phyloP scores from a whole-genome alignment of 176 grass and related monocot species.

The Zea luxurians region DNA sequence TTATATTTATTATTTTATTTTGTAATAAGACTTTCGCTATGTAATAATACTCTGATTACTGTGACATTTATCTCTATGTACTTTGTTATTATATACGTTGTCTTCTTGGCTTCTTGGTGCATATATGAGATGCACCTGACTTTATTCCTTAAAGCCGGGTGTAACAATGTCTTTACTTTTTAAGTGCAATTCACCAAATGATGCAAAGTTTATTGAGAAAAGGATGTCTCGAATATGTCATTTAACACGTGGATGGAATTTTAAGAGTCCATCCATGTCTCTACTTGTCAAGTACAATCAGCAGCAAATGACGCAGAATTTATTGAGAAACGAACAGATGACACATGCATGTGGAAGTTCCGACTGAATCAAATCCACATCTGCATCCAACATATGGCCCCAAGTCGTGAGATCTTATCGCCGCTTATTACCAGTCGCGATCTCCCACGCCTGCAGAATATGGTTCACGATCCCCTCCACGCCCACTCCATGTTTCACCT shows the following conservation, averaged over 20 bases:
- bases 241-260: not conserved
- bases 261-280: not conserved
- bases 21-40: no score
- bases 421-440: slow-evolving; percentile 58
- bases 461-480: slow-evolving; percentile 80
- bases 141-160: no score
- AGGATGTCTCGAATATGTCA: not conserved
- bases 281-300: not conserved
- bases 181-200: not conserved
- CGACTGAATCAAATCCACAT: not conserved
- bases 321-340: not conserved
- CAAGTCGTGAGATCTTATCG: slow-evolving; percentile 32
- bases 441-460: slow-evolving; percentile 76
- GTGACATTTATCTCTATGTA: no score
- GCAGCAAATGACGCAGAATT: not conserved
- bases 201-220: not conserved
- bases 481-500: slow-evolving; percentile 91
- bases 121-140: no score
- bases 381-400: not conserved
- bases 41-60: no score
- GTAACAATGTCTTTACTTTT: not conserved
- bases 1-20: no score
- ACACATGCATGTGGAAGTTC: not conserved
- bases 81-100: no score
- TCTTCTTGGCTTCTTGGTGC: no score